Conservation (phyloP, 1,284 basidiomycete genomes). For the Trichosporon sp. region DNA sequence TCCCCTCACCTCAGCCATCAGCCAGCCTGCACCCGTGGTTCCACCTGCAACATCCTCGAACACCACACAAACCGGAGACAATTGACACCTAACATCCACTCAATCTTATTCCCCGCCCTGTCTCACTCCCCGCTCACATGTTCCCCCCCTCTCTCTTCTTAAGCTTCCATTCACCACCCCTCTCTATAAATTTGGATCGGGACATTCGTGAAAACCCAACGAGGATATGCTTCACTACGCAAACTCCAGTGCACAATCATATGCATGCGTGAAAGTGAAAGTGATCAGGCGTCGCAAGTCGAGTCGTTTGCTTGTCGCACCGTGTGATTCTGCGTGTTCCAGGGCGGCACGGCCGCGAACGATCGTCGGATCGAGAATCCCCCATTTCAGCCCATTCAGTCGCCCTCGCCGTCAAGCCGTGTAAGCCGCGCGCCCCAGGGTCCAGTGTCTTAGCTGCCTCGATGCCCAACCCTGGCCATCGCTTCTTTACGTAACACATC, state of each 20-base stretch:
- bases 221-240: not conserved
- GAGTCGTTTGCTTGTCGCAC: too few relatives aligned
- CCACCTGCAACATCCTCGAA: not conserved
- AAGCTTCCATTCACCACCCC: not conserved
- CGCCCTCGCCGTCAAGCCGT: too few relatives aligned
- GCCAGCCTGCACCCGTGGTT: not conserved
- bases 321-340: too few relatives aligned
- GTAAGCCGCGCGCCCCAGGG: too few relatives aligned
- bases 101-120: constrained; percentile 8
- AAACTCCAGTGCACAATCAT: not conserved
- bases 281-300: not conserved
- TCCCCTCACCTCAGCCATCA: too few relatives aligned
- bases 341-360: too few relatives aligned
- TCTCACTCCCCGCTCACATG: not conserved
- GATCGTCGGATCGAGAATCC: not conserved
- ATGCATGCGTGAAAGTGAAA: not conserved
- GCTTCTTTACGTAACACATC: not conserved
- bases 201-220: not conserved
- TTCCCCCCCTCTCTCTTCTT: not conserved
- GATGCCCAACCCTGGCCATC: too few relatives aligned
- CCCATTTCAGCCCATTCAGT: not conserved
- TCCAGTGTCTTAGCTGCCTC: too few relatives aligned
- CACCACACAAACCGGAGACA: not conserved
- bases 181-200: too few relatives aligned
- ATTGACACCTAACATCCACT: not conserved